phyloP scores from a whole-genome alignment of 2,329 filamentous ascomycete genomes.

The Penicillium sp. region DNA sequence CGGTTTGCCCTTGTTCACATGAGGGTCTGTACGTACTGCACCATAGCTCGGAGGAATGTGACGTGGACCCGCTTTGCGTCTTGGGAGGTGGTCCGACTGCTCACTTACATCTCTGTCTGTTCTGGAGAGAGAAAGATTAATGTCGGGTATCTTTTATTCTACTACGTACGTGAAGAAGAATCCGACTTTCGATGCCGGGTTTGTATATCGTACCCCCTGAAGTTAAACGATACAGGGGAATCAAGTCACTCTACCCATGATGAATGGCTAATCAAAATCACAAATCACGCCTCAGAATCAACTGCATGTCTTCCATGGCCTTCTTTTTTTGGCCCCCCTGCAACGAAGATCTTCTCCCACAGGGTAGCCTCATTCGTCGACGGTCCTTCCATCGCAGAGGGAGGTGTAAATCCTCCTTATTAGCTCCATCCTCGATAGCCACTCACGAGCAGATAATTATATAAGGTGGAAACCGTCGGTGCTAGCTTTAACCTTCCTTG shows the following conservation, averaged over 20 bases:
- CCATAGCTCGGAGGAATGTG: constrained; percentile 7
- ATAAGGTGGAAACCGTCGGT: neutral
- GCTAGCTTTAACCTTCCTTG: neutral
- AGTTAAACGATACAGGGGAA: neutral
- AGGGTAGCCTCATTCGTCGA: constrained; percentile 2
- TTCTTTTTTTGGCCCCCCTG: neutral
- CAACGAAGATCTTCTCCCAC: neutral
- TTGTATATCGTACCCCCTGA: neutral
- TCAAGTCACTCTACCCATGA: neutral
- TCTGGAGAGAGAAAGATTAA: neutral
- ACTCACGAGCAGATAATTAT: neutral
- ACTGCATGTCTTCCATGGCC: neutral
- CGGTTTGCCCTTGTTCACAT: neutral
- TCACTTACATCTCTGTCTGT: neutral
- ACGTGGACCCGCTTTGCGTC: neutral
- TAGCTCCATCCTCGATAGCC: neutral
- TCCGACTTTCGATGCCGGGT: neutral
- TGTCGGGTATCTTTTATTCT: neutral
- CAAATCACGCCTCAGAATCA: neutral
- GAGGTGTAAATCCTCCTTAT: neutral
- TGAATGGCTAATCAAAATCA: neutral
- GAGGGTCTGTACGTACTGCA: neutral
- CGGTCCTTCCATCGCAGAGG: neutral
- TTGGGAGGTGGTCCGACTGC: neutral
- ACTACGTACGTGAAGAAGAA: neutral